Base-by-base conservation (phyloP, 176 grass and related monocot genomes). In the Cenchrus americanus region DNA sequence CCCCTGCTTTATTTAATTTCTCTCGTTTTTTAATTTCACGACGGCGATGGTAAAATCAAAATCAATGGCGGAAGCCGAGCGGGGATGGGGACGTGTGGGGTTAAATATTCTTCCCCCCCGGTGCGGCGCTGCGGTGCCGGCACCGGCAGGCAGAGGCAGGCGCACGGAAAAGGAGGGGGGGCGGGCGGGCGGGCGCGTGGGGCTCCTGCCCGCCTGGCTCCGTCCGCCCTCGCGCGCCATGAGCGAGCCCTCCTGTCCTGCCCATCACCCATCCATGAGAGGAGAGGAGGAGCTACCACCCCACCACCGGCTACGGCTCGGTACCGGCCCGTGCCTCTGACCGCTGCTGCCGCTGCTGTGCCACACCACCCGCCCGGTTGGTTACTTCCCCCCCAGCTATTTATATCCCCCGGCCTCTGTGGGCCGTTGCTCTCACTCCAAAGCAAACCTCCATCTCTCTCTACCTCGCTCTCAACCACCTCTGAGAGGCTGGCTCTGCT, bases 381-480 rank as follows among this genome's bases (percentile, higher is more conserved):
- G 83, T 79, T 80, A 7, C 18, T 59, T 78, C 37, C 14, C 9
- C 59, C 9, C 59, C 19, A 54, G 44, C 84, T 89, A 92, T 89
- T 92, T 89, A 92, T 90, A 92, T 37, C 81, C 81, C 62, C 63
- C 22, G 14, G 50, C 30, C 69, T 21, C 57, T 51, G 46, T 89
- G 80, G 84, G 83, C 87, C 84, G 87, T 84, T 84, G 53, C 80
- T 62, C 84, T 84, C 84, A 83, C 80, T 34, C 80, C 83, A 69
- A 83, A 70, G 79, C 62, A 81, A 82, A 46, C 8, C 13, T 14
- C 30, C n/a, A n/a, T 6, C 37, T 14, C 19, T 14, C 32, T 10
- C 19, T 47, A 32, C 13, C 53, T 37, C 10, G 0, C 42, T 77
- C 71, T 22, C 88, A 87, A 71, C 88, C 74, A 81, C 88, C 85